phyloP scores from a whole-genome alignment of 371 early-diverging fungal genomes.

The Rhizopus delemar region DNA sequence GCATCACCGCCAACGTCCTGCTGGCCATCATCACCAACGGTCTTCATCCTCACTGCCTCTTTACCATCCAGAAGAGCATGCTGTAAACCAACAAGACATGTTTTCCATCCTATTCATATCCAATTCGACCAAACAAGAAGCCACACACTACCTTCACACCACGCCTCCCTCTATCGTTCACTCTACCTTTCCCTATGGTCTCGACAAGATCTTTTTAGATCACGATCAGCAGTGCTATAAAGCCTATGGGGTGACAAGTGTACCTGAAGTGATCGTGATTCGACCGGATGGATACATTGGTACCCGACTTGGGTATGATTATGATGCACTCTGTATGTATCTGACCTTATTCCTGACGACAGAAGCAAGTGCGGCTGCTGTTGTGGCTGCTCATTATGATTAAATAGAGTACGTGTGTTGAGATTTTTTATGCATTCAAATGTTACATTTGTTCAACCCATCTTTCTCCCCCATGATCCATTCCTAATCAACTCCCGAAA shows the following conservation, averaged over 20 bases:
- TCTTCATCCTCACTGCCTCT: background rate
- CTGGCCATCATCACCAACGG: background rate
- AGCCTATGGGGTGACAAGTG: slow-evolving; percentile 19
- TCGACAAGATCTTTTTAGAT: slow-evolving; percentile 39
- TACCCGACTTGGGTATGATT: slow-evolving; percentile 24
- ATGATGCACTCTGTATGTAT: slow-evolving; percentile 23
- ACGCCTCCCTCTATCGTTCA: slow-evolving; percentile 26
- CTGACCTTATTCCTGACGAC: slow-evolving; percentile 37
- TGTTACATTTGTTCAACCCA: too few relatives aligned
- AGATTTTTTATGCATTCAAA: too few relatives aligned
- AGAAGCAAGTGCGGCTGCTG: slow-evolving; percentile 37
- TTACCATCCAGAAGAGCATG: background rate
- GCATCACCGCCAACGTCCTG: background rate
- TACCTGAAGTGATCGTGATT: slow-evolving; percentile 35
- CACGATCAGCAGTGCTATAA: slow-evolving; percentile 45
- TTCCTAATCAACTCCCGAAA: too few relatives aligned
- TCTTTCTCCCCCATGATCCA: too few relatives aligned
- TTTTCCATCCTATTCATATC: slow-evolving; percentile 29
- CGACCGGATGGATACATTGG: slow-evolving; percentile 47
- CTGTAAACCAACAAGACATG: background rate
- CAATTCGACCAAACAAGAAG: slow-evolving; percentile 29
- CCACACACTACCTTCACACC: slow-evolving; percentile 15
- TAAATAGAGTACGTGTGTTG: too few relatives aligned
- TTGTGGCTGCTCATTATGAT: slow-evolving; percentile 37
- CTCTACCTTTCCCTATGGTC: slow-evolving; percentile 31